Conservation (phyloP, 345 rosid species). For the Capsella bursapastoris region DNA sequence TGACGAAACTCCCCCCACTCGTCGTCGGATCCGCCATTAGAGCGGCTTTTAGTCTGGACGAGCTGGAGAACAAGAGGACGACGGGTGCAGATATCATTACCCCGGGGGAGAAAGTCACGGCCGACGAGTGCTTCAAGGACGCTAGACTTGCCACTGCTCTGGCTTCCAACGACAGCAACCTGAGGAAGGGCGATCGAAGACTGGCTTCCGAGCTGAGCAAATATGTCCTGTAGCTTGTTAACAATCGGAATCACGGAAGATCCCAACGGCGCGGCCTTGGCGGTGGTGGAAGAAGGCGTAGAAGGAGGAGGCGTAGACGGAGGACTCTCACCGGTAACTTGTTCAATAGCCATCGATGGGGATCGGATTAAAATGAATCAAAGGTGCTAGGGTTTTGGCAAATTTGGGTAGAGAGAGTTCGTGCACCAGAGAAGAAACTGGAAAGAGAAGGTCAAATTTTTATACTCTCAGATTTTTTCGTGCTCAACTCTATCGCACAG, state of each 20-base stretch:
- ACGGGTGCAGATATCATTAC: constrained; percentile 90
- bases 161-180: constrained; percentile 98
- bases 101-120: constrained; percentile 95
- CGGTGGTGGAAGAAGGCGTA: constrained; percentile 36
- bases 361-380: constrained; percentile 18
- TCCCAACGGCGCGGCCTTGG: constrained; percentile 64
- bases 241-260: constrained; percentile 91
- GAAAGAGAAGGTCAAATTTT: constrained; percentile 24
- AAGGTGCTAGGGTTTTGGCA: constrained; percentile 17
- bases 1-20: constrained; percentile 98
- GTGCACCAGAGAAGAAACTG: constrained; percentile 24
- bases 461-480: constrained; percentile 20
- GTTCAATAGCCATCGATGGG: constrained; percentile 41
- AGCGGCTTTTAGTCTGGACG: constrained; percentile 70
- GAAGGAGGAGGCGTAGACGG: constrained; percentile 46
- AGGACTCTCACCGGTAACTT: constrained; percentile 23
- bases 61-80: constrained; percentile 97
- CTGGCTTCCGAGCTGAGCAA: constrained; percentile 92
- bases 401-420: constrained; percentile 19
- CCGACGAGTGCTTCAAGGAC: constrained; percentile 98
- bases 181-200: constrained; percentile 96
- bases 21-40: constrained; percentile 70
- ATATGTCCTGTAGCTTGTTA: constrained; percentile 94
- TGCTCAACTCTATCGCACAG: constrained; percentile 23
- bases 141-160: constrained; percentile 99